phyloP scores from a whole-genome alignment of 306 rosid species.

The Acmispon strigosus region DNA sequence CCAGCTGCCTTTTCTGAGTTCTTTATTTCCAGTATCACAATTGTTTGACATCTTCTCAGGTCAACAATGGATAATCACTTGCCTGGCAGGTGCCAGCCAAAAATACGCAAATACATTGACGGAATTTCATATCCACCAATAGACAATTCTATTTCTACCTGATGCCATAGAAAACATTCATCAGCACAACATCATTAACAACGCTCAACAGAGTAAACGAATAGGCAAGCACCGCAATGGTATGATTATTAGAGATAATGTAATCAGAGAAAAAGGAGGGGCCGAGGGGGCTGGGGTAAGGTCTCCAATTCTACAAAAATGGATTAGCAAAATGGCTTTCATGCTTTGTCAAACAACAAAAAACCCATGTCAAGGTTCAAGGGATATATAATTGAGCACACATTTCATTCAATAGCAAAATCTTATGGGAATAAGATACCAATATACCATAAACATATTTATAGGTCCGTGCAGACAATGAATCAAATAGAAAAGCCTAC shows the following conservation, averaged over 20 bases:
- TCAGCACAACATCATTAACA: background rate
- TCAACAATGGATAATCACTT: constrained; percentile 31
- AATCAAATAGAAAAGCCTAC: background rate
- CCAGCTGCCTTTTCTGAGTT: constrained; percentile 20
- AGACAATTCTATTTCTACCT: constrained; percentile 47
- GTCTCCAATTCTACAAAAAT: background rate
- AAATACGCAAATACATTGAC: constrained; percentile 32
- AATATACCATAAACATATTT: background rate
- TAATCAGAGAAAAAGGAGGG: background rate
- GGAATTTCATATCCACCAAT: constrained; percentile 21
- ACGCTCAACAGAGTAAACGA: background rate
- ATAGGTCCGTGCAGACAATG: background rate
- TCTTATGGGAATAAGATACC: background rate
- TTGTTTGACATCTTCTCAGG: constrained; percentile 29
- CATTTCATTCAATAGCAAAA: background rate
- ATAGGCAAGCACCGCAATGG: background rate
- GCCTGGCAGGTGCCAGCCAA: constrained; percentile 24
- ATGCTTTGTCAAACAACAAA: background rate
- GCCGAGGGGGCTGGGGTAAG: background rate
- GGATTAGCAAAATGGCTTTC: background rate
- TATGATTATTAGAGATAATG: background rate
- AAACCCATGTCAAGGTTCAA: constrained; percentile 2
- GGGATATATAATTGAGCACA: background rate
- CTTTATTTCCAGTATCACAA: constrained; percentile 39
- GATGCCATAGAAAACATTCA: constrained; percentile 25